Evolutionary conservation across 768 basidiomycete species (phyloP), one percentile per base, ranked within the genome.

Genomic region (Rhodosporidiobolus sp.): DNA sequence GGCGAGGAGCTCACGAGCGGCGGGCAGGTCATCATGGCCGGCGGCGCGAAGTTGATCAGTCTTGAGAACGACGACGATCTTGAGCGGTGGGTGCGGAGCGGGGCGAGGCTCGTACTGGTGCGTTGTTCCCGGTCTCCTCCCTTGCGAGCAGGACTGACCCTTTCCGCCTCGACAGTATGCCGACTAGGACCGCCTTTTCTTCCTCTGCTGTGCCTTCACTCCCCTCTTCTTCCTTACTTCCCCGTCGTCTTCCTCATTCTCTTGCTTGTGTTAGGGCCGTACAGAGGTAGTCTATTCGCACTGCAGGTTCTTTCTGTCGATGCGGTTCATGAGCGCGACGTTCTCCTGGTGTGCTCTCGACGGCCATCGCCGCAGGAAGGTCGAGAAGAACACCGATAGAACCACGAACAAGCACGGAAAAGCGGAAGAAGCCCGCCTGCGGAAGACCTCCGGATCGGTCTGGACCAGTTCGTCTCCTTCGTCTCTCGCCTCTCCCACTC

Each of bases 51-150:
- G 49, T 34, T 78, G 38, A 67, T 79, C 32, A 69, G 70, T 9
- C 48, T 79, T 3, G 63, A 68, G 17, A 55, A 65, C 26, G 78
- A 79, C 60, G 35, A 65, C 9, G 78, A 79, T 30, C 53, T 79
- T n/a, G 78, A 77, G 62, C 57, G 60, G 24, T 79, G 78, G 78
- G 71, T 78, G 22, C 32, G 72, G n/a, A 72, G 75, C 35, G 77
- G 76, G 11, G 65, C 69, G 26, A 61, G 74, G 45, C 60, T 79
- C 24, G 76, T 78, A 22, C 56, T 77, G 60, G 74, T 72, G 62
- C 61, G 74, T 69, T 16, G 24, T 35, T 61, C 49, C 55, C 60
- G 17, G 1, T 30, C 43, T 35, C 30, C 5, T 12, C 26, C 19
- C 26, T 14, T n/a, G n/a, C 24, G 1, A 11, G 24, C 3, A 38